Evolutionary conservation across 106 monocot species (phyloP), one percentile per base, ranked within the genome.

Genomic region (Posidonia australis): DNA sequence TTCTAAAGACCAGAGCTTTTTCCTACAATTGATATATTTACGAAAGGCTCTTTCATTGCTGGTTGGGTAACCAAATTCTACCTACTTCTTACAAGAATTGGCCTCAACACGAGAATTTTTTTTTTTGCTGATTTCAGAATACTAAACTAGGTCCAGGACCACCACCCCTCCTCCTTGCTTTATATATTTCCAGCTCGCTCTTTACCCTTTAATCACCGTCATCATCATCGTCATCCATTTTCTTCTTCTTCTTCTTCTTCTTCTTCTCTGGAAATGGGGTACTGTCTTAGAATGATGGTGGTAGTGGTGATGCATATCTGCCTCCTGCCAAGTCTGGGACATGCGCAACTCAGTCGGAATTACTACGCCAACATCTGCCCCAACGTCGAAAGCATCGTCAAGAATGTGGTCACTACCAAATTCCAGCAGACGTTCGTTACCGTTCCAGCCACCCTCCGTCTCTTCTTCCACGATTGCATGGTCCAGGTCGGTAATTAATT

Each of bases 391-490:
- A 52, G 0, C 64, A 75, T 85, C 58, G 85, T 80, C 26, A 48
- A 75, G 12, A 31, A 42, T 41, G 78, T 25, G 44, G 81, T 81
- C 57, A 44, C 25, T 2, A 16, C 13, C 21, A 81, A 78, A 9
- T 61, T 76, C 46, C 24, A 60, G 26, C 74, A 78, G 69, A 81
- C 78, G 3, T 75, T 76, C 36, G 66, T 73, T 66, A 76, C 85
- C 62, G 69, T 69, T 13, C 84, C 84, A 1, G 78, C 71, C 67
- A 78, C 78, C 29, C 77, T 85, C 44, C 77, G 85, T 23, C 80
- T 85, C 51, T 85, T 81, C 75, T 81, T 81, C 72, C 84, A 85
- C 26, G 78, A 85, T 54, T 85, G 84, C 75, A 72, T 78, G 51
- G 75, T 78, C 46, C 30, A 59, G 18, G 74, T 80, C 60, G 10